Percentiles rank a stretch among this genome's conserved stretches.
Conservation (phyloP, 345 rosid genomes). For the Boechera stricta region DNA sequence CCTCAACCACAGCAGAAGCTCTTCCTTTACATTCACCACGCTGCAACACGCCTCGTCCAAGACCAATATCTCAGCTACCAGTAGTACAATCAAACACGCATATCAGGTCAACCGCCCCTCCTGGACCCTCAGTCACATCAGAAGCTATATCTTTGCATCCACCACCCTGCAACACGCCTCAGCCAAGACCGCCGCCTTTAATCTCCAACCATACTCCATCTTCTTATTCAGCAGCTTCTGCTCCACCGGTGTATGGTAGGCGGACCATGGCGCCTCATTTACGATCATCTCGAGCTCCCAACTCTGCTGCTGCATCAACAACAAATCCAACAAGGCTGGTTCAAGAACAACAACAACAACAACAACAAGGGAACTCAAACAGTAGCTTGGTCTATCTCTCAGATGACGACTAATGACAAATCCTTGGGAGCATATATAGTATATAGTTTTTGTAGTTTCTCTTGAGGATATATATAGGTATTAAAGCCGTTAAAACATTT, state of each 20-base stretch:
- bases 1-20: slow-evolving; percentile 18
- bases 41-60: slow-evolving; percentile 5
- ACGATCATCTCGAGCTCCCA: slow-evolving; percentile 28
- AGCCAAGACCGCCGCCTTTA: slow-evolving; percentile 34
- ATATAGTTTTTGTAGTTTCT: slow-evolving; percentile 2
- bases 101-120: not conserved
- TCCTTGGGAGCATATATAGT: not conserved
- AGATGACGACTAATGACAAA: slow-evolving; percentile 30
- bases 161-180: not conserved
- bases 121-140: slow-evolving; percentile 6
- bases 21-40: not conserved
- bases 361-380: slow-evolving; percentile 23
- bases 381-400: slow-evolving; percentile 32
- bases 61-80: slow-evolving; percentile 16
- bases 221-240: not conserved
- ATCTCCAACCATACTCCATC: slow-evolving; percentile 32
- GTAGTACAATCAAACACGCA: not conserved
- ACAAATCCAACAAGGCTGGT: not conserved
- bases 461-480: not conserved
- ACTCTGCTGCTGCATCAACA: not conserved
- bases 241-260: slow-evolving; percentile 9
- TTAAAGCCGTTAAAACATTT: not conserved
- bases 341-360: slow-evolving; percentile 8
- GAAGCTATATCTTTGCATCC: slow-evolving; percentile 22
- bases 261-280: slow-evolving; percentile 38